Evolutionary conservation across 805 yeast species (phyloP), one percentile per base, ranked within the genome.

Genomic region (Phaffomyces antillensis): DNA sequence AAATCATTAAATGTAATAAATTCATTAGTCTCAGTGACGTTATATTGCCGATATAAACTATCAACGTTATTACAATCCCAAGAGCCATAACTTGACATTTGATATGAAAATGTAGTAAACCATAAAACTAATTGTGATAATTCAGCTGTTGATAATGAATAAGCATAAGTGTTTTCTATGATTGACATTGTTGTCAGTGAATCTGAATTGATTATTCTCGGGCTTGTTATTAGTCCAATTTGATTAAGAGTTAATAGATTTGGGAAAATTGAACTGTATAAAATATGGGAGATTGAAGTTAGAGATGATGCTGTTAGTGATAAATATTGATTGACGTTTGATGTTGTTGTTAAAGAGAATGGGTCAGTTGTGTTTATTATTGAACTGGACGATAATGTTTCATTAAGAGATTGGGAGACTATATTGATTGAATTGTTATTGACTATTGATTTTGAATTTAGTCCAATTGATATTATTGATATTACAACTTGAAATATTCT

Each of bases 21-120:
- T 7, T 47, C 20, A 4, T 42, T n/a, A 10, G 48, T 48, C 0
- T 53, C 52, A 4, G 61, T 57, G 7, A 59, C 17, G 34, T 62
- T 61, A 46, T 64, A 64, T 40, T 51, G 54, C 2, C 39, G 15
- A 4, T 62, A 40, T 41, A 64, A 41, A 36, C 41, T 42, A 2
- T 49, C 56, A 4, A 60, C 56, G 23, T 49, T 46, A 4, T 49
- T 15, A 41, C 68, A 64, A 20, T 59, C 52, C 52, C 58, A 48
- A 12, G 58, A 51, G 1, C 61, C 63, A 43, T 51, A 59, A 32
- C 52, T 42, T n/a, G 63, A 51, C 3, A 56, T 43, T 13, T 55
- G 52, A 38, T 59, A 45, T 33, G 61, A 52, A 16, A 53, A 49
- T 20, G 49, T 52, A 17, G 56, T 54, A 25, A 60, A 48, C 58